Evolutionary conservation across 257 asterid genomes (phyloP), one percentile per base, ranked within the genome.

Genomic region (Solanum chiquidenum): DNA sequence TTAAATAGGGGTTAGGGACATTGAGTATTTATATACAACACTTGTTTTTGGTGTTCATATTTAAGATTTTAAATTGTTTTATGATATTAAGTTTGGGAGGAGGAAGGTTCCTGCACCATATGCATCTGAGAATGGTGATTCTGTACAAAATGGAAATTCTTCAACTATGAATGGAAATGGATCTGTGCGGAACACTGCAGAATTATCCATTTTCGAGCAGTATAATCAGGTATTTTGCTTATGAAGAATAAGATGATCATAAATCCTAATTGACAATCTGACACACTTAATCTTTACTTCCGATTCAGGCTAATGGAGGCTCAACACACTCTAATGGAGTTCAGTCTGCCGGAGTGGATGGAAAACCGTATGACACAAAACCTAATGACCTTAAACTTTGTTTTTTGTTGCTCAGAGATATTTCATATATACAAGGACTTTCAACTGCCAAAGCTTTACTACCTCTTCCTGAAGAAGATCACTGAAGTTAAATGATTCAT

Each of bases 81-180:
- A 97, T 92, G 99, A 96, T 88, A 89, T 92, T 37, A 94, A 97
- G 96, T 95, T 97, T 93, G 99, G 99, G 98, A 95, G 98, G 95
- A 97, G 95, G 95, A 95, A 86, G 88, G 89, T 84, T 86, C 87
- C 86, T 4, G 91, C 92, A 89, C 85, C 64, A 69, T 94, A 90
- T 89, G 90, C 20, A n/a, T 90, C 91, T 88, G 87, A 88, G 64
- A 90, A 91, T 90, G 91, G 90, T 87, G 91, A 89, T 66, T 68
- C 88, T 42, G 84, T 88, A 58, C 12, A 71, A 84, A 91, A 87
- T 86, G 94, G 91, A 85, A 87, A 83, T 87, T 87, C 89, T 42
- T 83, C 86, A 3, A 90, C 89, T 71, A 93, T 90, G 77, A 85
- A 84, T 74, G 94, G 95, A 89, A 90, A 66, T 80, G 90, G 88